phyloP scores from a whole-genome alignment of 2,329 filamentous ascomycete genomes.

The Colletotrichum sp. region DNA sequence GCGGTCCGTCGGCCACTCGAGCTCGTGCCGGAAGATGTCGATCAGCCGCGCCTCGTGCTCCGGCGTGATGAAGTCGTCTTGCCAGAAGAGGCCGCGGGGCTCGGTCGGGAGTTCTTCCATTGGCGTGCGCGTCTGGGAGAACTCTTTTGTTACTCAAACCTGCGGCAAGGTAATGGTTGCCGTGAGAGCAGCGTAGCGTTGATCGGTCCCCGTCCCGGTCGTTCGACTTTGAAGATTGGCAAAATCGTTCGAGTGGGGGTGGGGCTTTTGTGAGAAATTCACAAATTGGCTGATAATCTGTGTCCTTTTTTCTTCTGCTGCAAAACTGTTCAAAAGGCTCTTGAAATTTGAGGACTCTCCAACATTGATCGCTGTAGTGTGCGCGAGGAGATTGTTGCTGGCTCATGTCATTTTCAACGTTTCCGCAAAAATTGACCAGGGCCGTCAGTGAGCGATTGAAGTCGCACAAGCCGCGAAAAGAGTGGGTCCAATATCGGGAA shows the following conservation, averaged over 20 bases:
- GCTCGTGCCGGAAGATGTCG: slow-evolving; percentile 44
- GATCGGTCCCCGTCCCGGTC: not conserved
- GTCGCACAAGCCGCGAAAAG: not conserved
- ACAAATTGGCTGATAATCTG: no score
- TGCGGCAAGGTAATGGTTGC: no score
- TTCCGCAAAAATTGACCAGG: not conserved
- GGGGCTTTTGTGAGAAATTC: not conserved
- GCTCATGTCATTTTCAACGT: not conserved
- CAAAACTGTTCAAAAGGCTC: not conserved
- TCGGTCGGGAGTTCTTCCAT: slow-evolving; percentile 29
- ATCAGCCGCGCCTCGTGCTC: slow-evolving; percentile 50
- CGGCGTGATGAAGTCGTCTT: slow-evolving; percentile 50
- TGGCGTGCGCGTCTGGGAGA: not conserved
- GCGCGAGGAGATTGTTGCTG: not conserved
- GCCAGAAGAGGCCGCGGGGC: slow-evolving; percentile 46
- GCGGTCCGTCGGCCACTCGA: slow-evolving; percentile 50
- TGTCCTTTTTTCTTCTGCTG: no score
- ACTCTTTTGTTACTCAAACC: no score
- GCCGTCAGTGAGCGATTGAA: not conserved
- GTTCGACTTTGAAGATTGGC: not conserved
- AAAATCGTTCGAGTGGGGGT: not conserved
- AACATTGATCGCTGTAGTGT: not conserved
- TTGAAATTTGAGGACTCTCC: not conserved
- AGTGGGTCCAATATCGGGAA: not conserved
- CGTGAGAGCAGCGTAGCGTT: not conserved